Base-by-base conservation (phyloP, 1,284 basidiomycete genomes). In the Chondrostereum purpureum region DNA sequence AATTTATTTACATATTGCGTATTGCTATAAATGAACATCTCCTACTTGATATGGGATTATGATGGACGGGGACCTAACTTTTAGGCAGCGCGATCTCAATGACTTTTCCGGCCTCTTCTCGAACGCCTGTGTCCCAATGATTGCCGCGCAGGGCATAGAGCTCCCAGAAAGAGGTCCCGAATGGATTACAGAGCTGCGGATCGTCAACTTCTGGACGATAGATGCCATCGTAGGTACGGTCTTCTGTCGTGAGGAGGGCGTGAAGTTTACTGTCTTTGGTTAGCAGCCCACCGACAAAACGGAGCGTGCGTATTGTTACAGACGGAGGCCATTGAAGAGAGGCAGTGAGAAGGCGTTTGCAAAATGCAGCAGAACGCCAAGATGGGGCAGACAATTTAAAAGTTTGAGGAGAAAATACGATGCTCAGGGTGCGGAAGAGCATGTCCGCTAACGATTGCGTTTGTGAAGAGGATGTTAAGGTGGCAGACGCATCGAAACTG, bases 361-460 rank as follows among this genome's bases (percentile, higher is more conserved):
- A 77, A 62, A 99, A 98, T 2, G 94, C 90, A 16, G 92, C 90
- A 18, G 82, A 76, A 51, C 92, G 83, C 73, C 83, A 86, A 12
- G 89, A 75, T 2, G 92, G 81, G 2, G 80, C 65, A 33, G 75
- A 59, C 47, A 66, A 64, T 27, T 77, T 72, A 55, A 71, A 70
- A 41, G 73, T 72, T 56, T 77, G 79, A 49, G 73, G 82, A 52
- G 77, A 79, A 69, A 96, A 94, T 36, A 83, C 79, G 45, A 88
- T 75, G 47, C 81, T 72, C 42, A 98, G 73, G 34, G 89, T 86
- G 44, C 86, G 80, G 73, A 99, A 95, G 41, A 99, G 72, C 60
- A 95, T 78, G 55, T 91, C 81, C 27, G 75, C 68, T 37, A 74
- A 62, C n/a, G 72, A 56, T 58, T 20, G 55, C 54, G 46, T 55